phyloP scores from a whole-genome alignment of 2,329 filamentous ascomycete species.

The Epichloe gansuensis region DNA sequence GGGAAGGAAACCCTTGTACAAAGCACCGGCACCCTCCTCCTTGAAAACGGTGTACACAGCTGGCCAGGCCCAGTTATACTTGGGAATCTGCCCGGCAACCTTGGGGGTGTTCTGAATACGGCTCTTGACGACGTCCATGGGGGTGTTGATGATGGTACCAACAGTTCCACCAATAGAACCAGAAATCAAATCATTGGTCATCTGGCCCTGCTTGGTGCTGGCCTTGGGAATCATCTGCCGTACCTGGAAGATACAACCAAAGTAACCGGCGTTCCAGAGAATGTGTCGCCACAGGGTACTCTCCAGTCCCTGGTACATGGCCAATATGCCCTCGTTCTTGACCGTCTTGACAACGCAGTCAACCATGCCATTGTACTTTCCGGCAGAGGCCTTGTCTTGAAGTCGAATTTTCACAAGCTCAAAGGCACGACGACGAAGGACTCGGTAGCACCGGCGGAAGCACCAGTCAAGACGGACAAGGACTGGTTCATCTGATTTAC shows the following conservation, averaged over 20 bases:
- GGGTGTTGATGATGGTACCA: conserved; percentile 88
- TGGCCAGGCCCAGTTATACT: conserved; percentile 99
- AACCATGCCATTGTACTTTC: conserved; percentile 73
- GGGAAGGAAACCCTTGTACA: conserved; percentile 96
- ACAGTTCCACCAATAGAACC: conserved; percentile 77
- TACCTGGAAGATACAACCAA: conserved; percentile 97
- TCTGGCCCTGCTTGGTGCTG: conserved; percentile 69
- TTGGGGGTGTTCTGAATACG: conserved; percentile 91
- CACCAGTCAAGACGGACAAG: conserved; percentile 85
- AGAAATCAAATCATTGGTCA: conserved; percentile 77
- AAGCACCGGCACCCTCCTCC: conserved; percentile 82
- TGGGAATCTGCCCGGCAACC: conserved; percentile 67
- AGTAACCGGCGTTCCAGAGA: conserved; percentile 88
- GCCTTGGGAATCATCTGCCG: conserved; percentile 69
- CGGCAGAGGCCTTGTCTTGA: conserved; percentile 86
- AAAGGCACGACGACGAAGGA: conserved; percentile 96
- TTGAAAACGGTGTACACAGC: conserved; percentile 74
- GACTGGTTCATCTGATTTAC: conserved; percentile 80
- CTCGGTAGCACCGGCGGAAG: conserved; percentile 89
- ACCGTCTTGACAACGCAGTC: conserved; percentile 76
- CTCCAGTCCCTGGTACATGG: conserved; percentile 94
- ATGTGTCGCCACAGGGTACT: conserved; percentile 92
- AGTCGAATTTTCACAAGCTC: conserved; percentile 97
- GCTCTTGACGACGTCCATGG: conserved; percentile 95
- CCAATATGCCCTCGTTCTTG: conserved; percentile 68